Base-by-base conservation (phyloP, 345 rosid genomes). In the Alliaria petiolata region DNA sequence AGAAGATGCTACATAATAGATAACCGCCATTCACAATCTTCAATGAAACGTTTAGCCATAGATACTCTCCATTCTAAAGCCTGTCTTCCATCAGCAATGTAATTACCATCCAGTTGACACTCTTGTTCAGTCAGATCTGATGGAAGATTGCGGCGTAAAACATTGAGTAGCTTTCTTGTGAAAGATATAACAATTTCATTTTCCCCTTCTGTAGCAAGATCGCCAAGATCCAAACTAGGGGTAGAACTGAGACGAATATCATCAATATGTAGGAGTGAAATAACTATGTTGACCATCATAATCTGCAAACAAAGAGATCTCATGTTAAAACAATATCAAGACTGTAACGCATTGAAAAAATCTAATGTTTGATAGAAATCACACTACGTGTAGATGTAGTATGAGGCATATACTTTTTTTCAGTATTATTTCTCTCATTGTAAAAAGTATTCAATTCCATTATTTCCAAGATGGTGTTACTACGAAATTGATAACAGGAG, bases 21-120 rank as follows among this genome's bases (percentile, higher is more conserved):
- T 75, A 93, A 75, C 49, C 98, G 84, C 98, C 98, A 93, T 72
- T 91, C 89, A 92, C 95, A 89, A 79, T 93, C 98, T 76, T 93
- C 98, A 80, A 91, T 81, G 70, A 91, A 91, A 71, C 73, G 83
- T 77, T 71, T 87, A 67, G 87, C 87, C 70, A 80, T 52, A 51
- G 95, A 79, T 67, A 86, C 82, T 84, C 91, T 87, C 98, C 98
- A 91, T 74, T 93, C 98, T 74, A 93, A 82, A 50, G 98, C 97
- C 68, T 82, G 89, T 74, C 76, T 89, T 76, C 81, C 88, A 68
- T 79, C 84, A 36, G 62, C 60, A 79, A 79, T 85, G 66, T 80
- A 75, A 51, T 76, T 82, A 62, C 80, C 92, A 82, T 72, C 83
- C n/a, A 73, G 63, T 65, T 76, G 74, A 79, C 81, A 75, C 63